Percentiles rank a stretch among this genome's conserved stretches.
Conservation (phyloP, 176 grass and related monocot genomes). For the Triticum urartu region DNA sequence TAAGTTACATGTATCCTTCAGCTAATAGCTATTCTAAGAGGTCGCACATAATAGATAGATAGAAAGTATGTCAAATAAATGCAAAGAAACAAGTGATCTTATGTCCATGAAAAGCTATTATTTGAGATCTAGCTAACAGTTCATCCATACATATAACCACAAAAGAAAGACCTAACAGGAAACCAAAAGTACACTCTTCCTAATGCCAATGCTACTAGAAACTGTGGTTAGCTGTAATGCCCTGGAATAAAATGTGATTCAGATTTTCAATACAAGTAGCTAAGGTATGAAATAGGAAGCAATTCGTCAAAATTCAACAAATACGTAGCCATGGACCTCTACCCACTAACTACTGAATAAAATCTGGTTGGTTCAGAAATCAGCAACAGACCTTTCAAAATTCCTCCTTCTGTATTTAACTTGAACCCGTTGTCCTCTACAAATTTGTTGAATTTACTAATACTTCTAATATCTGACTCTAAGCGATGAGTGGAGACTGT, state of each 20-base stretch:
- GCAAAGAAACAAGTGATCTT: not conserved
- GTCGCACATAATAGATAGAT: not conserved
- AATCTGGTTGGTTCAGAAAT: slow-evolving; percentile 14
- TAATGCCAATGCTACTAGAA: slow-evolving; percentile 9
- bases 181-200: slow-evolving; percentile 2
- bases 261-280: not conserved
- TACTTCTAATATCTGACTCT: slow-evolving; percentile 72
- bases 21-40: not conserved
- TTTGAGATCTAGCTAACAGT: not conserved
- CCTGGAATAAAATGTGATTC: not conserved
- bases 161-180: not conserved
- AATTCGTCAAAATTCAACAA: not conserved
- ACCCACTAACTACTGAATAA: slow-evolving; percentile 16
- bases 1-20: not conserved
- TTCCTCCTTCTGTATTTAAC: slow-evolving; percentile 86
- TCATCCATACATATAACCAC: not conserved
- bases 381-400: slow-evolving; percentile 72
- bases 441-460: slow-evolving; percentile 79
- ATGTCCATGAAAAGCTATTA: not conserved
- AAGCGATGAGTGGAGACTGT: slow-evolving; percentile 77
- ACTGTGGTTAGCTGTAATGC: not conserved
- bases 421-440: slow-evolving; percentile 86
- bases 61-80: not conserved
- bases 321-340: not conserved
- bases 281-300: not conserved